These are phyloP conservation scores for Colletotrichum sp. DNA, from an alignment of 2,329 filamentous ascomycete species.

Conservation along the genomic window DNA sequence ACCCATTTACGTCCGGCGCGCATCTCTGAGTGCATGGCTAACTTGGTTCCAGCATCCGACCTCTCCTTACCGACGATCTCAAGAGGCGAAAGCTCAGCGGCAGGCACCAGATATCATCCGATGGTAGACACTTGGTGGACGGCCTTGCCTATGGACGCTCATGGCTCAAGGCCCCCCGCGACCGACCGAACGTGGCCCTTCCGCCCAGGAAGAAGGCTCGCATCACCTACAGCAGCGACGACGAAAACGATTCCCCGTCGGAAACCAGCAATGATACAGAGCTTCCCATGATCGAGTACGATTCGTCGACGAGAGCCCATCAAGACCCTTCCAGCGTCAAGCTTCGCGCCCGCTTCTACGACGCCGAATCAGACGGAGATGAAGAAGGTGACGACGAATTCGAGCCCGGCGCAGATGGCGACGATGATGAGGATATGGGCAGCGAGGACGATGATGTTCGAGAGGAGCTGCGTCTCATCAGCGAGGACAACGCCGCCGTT, in stretches of 20 bases:
- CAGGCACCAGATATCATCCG: conserved; percentile 78
- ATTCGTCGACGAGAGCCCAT: conserved; percentile 18
- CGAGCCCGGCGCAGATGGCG: conserved; percentile 3
- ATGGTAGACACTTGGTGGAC: conserved; percentile 83
- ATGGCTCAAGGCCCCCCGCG: conserved; percentile 62
- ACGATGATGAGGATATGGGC: conserved; percentile 24
- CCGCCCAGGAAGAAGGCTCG: conserved; percentile 75
- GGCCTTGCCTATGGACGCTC: conserved; percentile 84
- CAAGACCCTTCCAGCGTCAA: conserved; percentile 27
- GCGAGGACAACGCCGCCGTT: conserved; percentile 40
- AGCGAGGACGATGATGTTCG: conserved; percentile 21
- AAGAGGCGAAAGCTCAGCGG: conserved; percentile 75
- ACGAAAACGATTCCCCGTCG: conserved; percentile 43
- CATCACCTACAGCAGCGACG: conserved; percentile 44
- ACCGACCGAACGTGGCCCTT: conserved; percentile 72
- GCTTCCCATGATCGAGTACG: conserved; percentile 18
- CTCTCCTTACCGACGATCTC: conserved; percentile 77
- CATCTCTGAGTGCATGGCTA: background rate
- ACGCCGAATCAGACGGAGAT: conserved; percentile 30
- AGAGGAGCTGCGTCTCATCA: conserved; percentile 48
- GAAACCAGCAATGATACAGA: conserved; percentile 33
- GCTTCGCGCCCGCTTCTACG: conserved; percentile 34
- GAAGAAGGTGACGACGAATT: conserved; percentile 25
- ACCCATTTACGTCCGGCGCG: background rate
- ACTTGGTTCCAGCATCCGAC: conserved; percentile 67